A percentile compares a stretch with the other conserved stretches of the same genome.
phyloP scores from a whole-genome alignment of 164 flowering plant species.

The grape (Vitis vinifera) region DNA sequence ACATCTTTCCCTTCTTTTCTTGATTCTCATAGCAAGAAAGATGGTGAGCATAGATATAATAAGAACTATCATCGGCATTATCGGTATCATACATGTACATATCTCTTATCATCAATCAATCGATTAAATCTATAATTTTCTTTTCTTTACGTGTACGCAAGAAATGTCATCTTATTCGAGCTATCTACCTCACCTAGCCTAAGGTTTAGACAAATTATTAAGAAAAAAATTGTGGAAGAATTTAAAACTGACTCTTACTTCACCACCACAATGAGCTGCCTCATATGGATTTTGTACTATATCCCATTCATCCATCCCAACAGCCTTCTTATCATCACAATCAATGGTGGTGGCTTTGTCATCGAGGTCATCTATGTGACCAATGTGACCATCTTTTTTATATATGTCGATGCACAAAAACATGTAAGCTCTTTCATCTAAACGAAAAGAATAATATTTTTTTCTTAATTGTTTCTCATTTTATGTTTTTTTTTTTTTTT shows the following conservation, averaged over 20 bases:
- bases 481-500: background rate
- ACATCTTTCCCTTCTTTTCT: background rate
- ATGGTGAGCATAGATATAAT: too few relatives aligned
- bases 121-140: too few relatives aligned
- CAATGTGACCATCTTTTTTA: constrained; percentile 38
- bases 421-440: constrained; percentile 23
- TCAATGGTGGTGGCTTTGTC: constrained; percentile 36
- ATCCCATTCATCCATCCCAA: constrained; percentile 46
- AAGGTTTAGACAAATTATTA: constrained; percentile 32
- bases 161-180: constrained; percentile 45
- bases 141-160: constrained; percentile 18
- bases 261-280: constrained; percentile 44
- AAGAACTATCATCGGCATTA: too few relatives aligned
- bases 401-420: constrained; percentile 23
- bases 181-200: constrained; percentile 50
- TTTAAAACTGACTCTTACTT: constrained; percentile 52
- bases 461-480: background rate
- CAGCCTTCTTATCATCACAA: constrained; percentile 44
- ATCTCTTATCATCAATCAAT: too few relatives aligned
- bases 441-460: too few relatives aligned
- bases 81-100: too few relatives aligned
- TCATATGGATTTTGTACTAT: constrained; percentile 51
- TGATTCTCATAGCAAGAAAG: too few relatives aligned
- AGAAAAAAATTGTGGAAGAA: constrained; percentile 29
- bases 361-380: constrained; percentile 35